Evolutionary conservation across 306 rosid species (phyloP).

Genomic region (Abrus pulchellus): DNA sequence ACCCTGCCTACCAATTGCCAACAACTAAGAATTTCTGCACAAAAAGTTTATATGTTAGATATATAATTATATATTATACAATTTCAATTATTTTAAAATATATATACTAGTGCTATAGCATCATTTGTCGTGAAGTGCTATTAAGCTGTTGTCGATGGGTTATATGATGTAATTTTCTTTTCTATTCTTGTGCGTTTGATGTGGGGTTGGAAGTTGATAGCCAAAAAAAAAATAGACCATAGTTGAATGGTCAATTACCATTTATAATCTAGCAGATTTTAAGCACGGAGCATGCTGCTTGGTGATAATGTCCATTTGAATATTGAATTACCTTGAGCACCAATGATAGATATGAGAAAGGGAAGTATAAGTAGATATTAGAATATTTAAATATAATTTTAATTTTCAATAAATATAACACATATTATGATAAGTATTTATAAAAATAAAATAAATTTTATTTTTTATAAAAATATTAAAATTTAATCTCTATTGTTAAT

Average conservation of each 20-base stretch:
- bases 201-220: slow-evolving; percentile 37
- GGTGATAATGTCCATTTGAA: slow-evolving; percentile 15
- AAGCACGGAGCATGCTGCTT: slow-evolving; percentile 25
- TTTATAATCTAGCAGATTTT: slow-evolving; percentile 28
- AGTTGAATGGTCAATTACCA: slow-evolving; percentile 46
- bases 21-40: neutral
- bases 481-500: no score
- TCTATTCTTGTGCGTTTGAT: neutral
- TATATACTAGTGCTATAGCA: neutral
- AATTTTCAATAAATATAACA: no score
- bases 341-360: neutral
- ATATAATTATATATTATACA: no score
- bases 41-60: neutral
- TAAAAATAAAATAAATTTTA: no score
- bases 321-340: slow-evolving; percentile 1
- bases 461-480: no score
- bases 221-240: neutral
- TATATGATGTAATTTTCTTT: neutral
- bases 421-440: no score
- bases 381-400: no score
- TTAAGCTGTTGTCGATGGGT: neutral
- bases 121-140: neutral
- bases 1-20: neutral
- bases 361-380: neutral
- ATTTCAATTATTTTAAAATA: no score